Evolutionary conservation across 768 basidiomycete genomes (phyloP).

Genomic region (Psilocybe tampanensis): DNA sequence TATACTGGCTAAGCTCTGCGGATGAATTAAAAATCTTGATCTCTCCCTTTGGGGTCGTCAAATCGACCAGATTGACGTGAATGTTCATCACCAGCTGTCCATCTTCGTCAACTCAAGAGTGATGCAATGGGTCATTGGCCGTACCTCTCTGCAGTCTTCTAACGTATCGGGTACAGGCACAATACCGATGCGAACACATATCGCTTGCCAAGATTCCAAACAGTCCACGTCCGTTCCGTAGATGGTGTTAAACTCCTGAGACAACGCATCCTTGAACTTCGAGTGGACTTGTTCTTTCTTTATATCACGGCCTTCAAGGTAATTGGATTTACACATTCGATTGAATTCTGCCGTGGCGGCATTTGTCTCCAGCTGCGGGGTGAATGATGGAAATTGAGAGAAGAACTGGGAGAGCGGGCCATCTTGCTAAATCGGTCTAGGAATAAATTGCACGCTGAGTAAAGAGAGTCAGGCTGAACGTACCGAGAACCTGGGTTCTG

Average conservation of each 20-base stretch:
- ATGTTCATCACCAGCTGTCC: constrained; percentile 26
- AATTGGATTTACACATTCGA: background rate
- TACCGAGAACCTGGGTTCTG: too few relatives aligned
- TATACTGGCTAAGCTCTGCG: background rate
- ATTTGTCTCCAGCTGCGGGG: background rate
- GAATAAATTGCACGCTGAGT: too few relatives aligned
- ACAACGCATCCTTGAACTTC: background rate
- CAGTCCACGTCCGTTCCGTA: background rate
- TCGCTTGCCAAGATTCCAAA: background rate
- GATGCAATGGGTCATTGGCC: background rate
- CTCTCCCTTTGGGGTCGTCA: constrained; percentile 10
- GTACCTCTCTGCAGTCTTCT: background rate
- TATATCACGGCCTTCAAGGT: background rate
- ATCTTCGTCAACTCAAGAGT: background rate
- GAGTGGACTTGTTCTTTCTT: background rate
- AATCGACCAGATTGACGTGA: constrained; percentile 43
- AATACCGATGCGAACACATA: background rate
- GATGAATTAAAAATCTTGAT: background rate
- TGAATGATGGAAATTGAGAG: background rate
- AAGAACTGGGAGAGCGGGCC: background rate
- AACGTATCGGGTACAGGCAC: background rate
- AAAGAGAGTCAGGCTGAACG: too few relatives aligned
- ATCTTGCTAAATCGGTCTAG: background rate
- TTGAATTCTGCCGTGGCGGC: background rate
- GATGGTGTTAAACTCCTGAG: background rate